A percentile compares a stretch with the other conserved stretches of the same genome.
Conservation (phyloP, 768 basidiomycete genomes). For the Panus rudis region DNA sequence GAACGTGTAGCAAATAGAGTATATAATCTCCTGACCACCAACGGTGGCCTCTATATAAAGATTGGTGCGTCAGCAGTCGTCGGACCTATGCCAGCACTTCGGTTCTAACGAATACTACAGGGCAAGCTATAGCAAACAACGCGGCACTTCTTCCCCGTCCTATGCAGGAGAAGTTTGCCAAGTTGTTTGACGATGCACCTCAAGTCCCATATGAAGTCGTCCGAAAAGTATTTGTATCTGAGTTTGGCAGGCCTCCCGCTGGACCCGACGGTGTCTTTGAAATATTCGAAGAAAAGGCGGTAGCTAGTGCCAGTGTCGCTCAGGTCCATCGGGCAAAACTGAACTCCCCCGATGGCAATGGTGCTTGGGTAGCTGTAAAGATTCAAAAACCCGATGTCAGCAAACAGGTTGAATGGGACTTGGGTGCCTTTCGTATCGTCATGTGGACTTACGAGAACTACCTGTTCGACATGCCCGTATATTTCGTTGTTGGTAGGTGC, state of each 20-base stretch:
- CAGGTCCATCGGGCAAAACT: conserved; percentile 83
- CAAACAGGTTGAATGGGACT: conserved; percentile 82
- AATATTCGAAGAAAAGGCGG: conserved; percentile 65
- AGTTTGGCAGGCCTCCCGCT: conserved; percentile 60
- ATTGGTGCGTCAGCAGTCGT: conserved; percentile 40
- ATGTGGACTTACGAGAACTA: conserved; percentile 78
- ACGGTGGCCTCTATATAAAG: conserved; percentile 84
- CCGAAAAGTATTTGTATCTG: conserved; percentile 55
- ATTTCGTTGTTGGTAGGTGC: conserved; percentile 65
- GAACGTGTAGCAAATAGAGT: conserved; percentile 77
- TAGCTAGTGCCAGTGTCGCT: conserved; percentile 87
- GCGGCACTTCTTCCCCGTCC: conserved; percentile 78
- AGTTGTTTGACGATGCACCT: conserved; percentile 84
- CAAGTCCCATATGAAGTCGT: conserved; percentile 72
- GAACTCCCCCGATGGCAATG: conserved; percentile 26
- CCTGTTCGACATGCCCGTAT: conserved; percentile 82
- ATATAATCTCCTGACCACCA: conserved; percentile 67
- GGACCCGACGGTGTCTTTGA: conserved; percentile 73
- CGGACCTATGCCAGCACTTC: not conserved
- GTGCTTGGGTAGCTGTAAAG: conserved; percentile 85
- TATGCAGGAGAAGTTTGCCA: conserved; percentile 75
- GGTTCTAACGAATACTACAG: conserved; percentile 22
- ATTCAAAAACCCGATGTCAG: conserved; percentile 85
- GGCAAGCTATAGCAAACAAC: conserved; percentile 80
- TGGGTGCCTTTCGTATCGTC: conserved; percentile 59